Evolutionary conservation across 2,329 filamentous ascomycete genomes (phyloP), one percentile per base, ranked within the genome.

Genomic region (Sarocladiaceae sp.): DNA sequence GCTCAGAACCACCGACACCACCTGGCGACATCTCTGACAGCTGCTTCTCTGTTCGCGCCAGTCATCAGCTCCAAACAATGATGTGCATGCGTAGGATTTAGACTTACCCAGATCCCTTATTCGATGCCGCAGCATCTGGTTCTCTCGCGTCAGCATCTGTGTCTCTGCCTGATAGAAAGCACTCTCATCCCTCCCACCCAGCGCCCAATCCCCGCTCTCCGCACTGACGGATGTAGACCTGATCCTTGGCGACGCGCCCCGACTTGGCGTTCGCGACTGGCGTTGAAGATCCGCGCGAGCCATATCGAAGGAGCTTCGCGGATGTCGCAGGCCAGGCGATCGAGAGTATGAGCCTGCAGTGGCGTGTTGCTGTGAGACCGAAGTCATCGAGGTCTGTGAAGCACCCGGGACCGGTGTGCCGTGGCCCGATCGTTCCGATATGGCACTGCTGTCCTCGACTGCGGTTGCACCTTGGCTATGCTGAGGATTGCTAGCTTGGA

Each of bases 141-240:
- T 91, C 66, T 90, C 86, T 20, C 86, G 73, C 18, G 81, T 76
- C 54, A 91, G 64, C 65, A 80, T 88, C 63, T 88, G 83, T 1
- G 85, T 88, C 64, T 91, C 86, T 4, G 85, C 85, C 60, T 89
- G 85, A 55, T 90, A 90, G 59, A 88, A 89, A 1, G 83, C 82
- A 50, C 76, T 82, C 59, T 90, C 85, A 55, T 89, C 85, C 15
- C 85, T 71, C 6, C 76, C 76, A n/a, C 75, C 76, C 2, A 84
- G 69, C 39, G 74, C 63, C 66, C 74, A 79, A 23, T 88, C 82
- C 26, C 73, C 74, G 43, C 69, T 72, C 45, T 83, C 79, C 15
- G 64, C 73, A 46, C 74, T 74, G 51, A 80, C 77, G 3, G 77
- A 81, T 27, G 75, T 70, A 37, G 78, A 65, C 55, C 76, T 62